Base-by-base conservation (phyloP, 2,329 filamentous ascomycete genomes). In the Sarocladium kiliense region DNA sequence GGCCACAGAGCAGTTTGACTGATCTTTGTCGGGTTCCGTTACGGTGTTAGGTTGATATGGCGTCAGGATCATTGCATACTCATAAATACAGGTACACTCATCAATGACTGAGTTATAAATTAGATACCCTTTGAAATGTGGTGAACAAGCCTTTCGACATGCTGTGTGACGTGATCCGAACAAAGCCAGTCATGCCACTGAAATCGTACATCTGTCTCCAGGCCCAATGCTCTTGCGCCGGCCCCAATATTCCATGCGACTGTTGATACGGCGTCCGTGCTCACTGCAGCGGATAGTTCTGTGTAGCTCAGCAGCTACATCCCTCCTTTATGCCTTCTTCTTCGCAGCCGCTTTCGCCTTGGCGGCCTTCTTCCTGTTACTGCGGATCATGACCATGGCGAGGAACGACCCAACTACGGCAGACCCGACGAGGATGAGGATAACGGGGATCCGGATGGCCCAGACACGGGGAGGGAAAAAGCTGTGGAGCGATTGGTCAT, bases 371-470 rank as follows among this genome's bases (percentile, higher is more conserved):
- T 97, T 97, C 72, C 88, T 82, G 80, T 97, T 97, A 81, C 93
- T 97, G 71, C 90, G 85, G 76, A 99, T 97, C 94, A 99, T 99
- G 68, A 99, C 93, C 68, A 96, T 86, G 66, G 89, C 88, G 63
- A 99, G 81, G 79, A 99, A 99, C 58, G 91, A 95, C 60, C 94
- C 94, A 58, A 99, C 93, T 58, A 99, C 91, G 57, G 94, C 91
- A 58, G 87, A 92, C 61, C 88, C 92, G 62, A 99, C 80, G 47
- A 99, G 85, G 60, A 97, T 87, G 63, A 99, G 86, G 70, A 99
- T 96, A 65, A 99, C 93, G 64, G 94, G 94, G 67, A 99, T 94
- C 71, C 94, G 92, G 70, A 99, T 96, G 58, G 94, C 94, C 94
- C 94, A 99, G 70, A 96, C 92, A 71, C 94, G 92, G 47, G 93